These are phyloP conservation scores for Cytospora leucostoma DNA, from an alignment of 2,329 filamentous ascomycete genomes.

Conservation along the genomic window DNA sequence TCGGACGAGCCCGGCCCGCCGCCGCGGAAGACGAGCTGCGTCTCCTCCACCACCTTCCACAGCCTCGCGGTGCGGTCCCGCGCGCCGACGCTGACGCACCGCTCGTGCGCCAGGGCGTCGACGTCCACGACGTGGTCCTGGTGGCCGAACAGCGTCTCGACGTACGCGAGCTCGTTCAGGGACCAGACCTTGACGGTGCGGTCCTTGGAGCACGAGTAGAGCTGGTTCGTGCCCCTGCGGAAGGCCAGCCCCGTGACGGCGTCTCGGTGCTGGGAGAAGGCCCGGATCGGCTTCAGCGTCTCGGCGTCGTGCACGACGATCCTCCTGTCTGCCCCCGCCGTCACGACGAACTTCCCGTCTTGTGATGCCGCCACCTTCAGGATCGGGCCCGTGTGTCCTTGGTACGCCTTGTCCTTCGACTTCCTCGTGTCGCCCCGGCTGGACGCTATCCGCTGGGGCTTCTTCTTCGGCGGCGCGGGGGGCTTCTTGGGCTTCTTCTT, in stretches of 20 bases:
- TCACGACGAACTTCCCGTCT: constrained; percentile 88
- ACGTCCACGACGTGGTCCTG: constrained; percentile 88
- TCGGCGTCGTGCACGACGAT: constrained; percentile 87
- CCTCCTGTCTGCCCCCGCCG: constrained; percentile 80
- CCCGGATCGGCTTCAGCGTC: constrained; percentile 74
- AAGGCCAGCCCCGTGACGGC: constrained; percentile 84
- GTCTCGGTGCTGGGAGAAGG: constrained; percentile 91
- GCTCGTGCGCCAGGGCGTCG: constrained; percentile 79
- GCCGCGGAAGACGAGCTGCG: constrained; percentile 91
- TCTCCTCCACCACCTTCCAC: constrained; percentile 97
- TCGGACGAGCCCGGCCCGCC: constrained; percentile 57
- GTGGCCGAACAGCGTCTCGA: constrained; percentile 95
- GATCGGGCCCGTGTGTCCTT: constrained; percentile 79
- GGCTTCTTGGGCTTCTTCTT: constrained; percentile 60
- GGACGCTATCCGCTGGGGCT: constrained; percentile 64
- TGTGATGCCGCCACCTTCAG: constrained; percentile 83
- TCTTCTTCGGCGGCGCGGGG: constrained; percentile 58
- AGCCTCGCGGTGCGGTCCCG: constrained; percentile 87
- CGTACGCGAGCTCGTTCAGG: constrained; percentile 86
- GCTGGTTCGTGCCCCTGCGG: constrained; percentile 81
- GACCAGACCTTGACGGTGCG: constrained; percentile 96
- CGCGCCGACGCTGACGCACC: constrained; percentile 87
- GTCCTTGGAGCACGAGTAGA: constrained; percentile 89
- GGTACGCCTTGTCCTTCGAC: constrained; percentile 63
- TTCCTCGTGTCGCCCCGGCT: constrained; percentile 63